Evolutionary conservation across 2,329 filamentous ascomycete genomes (phyloP).

Genomic region (Neonectria magnoliae): DNA sequence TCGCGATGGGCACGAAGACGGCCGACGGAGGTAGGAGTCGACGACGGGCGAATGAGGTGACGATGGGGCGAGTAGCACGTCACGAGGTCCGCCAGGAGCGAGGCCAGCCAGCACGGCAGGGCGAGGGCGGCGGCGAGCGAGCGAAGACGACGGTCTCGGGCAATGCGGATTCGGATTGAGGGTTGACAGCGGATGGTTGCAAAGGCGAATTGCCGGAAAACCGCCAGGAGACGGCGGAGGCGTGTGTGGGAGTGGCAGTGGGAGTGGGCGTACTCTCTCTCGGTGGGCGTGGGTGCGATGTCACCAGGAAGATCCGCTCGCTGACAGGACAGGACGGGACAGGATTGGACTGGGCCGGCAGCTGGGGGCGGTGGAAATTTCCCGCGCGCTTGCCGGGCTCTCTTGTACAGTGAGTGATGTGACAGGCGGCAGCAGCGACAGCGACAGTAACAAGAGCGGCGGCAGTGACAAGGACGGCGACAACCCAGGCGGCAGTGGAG

Average conservation of each 20-base stretch:
- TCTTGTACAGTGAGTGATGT: slow-evolving; percentile 20
- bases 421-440: slow-evolving; percentile 10
- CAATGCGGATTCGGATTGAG: slow-evolving; percentile 35
- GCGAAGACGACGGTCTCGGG: slow-evolving; percentile 32
- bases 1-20: slow-evolving; percentile 42
- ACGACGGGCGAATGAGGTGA: slow-evolving; percentile 39
- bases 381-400: slow-evolving; percentile 37
- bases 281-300: slow-evolving; percentile 26
- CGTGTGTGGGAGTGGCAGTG: slow-evolving; percentile 23
- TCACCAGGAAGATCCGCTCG: slow-evolving; percentile 29
- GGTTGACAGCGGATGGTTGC: slow-evolving; percentile 24
- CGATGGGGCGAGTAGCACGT: slow-evolving; percentile 43
- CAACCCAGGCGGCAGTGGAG: background rate
- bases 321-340: slow-evolving; percentile 13
- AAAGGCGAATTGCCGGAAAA: slow-evolving; percentile 32
- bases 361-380: slow-evolving; percentile 32
- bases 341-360: slow-evolving; percentile 15
- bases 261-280: slow-evolving; percentile 32
- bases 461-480: slow-evolving; percentile 5
- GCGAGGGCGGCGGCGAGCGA: slow-evolving; percentile 30
- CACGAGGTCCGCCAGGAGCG: slow-evolving; percentile 37
- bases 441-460: slow-evolving; percentile 1
- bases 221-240: slow-evolving; percentile 39
- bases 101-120: slow-evolving; percentile 31
- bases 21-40: slow-evolving; percentile 30